phyloP scores from a whole-genome alignment of 2,329 filamentous ascomycete genomes.

The Xylariaceae sp. region DNA sequence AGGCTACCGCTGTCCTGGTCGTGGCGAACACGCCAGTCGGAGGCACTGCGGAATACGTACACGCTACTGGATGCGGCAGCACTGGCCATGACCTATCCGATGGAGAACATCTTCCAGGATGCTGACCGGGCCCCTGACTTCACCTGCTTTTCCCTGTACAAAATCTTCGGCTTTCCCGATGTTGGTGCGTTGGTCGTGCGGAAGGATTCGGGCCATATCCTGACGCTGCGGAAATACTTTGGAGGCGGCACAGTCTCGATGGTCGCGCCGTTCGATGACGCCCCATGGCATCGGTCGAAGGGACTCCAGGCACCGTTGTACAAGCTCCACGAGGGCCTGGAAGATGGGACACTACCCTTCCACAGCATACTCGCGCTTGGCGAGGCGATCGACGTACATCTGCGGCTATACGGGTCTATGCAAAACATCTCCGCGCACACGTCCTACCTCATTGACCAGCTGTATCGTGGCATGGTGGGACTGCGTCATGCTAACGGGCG shows the following conservation, averaged over 20 bases:
- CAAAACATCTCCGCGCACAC: constrained; percentile 54
- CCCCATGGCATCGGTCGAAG: constrained; percentile 50
- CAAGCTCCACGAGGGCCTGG: constrained; percentile 54
- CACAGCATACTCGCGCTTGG: constrained; percentile 59
- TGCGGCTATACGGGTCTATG: constrained; percentile 53
- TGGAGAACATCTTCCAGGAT: constrained; percentile 48
- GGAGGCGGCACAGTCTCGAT: constrained; percentile 63
- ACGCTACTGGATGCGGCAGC: constrained; percentile 60
- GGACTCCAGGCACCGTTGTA: constrained; percentile 36
- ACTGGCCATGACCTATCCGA: constrained; percentile 55
- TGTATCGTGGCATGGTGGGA: constrained; percentile 43
- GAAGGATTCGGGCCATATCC: constrained; percentile 49
- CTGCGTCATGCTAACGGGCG: constrained; percentile 51
- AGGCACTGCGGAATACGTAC: constrained; percentile 39
- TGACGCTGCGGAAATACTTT: constrained; percentile 56
- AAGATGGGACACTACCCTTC: constrained; percentile 63
- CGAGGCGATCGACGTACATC: constrained; percentile 53
- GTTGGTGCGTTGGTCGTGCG: constrained; percentile 56
- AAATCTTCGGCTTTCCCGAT: constrained; percentile 64
- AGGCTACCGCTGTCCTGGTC: constrained; percentile 56
- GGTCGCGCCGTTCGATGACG: constrained; percentile 47
- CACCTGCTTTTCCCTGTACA: constrained; percentile 57
- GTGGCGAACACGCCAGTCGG: constrained; percentile 33
- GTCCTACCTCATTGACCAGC: constrained; percentile 43
- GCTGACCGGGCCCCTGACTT: constrained; percentile 53